Evolutionary conservation across 345 rosid species (phyloP).

Genomic region (Citrus sp.): DNA sequence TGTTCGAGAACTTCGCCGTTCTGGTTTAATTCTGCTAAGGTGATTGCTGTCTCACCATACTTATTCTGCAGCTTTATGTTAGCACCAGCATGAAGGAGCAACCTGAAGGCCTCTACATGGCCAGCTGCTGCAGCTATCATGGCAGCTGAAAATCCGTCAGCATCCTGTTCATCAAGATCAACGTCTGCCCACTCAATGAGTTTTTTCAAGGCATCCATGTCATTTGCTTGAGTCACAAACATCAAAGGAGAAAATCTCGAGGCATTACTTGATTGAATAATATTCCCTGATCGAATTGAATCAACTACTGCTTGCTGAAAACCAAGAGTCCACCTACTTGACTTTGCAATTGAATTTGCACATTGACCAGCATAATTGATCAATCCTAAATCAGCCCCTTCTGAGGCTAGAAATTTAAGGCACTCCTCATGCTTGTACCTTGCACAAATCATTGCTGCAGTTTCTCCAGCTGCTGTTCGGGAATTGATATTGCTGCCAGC

Average conservation of each 20-base stretch:
- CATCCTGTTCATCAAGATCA: slow-evolving; percentile 46
- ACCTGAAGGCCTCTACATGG: slow-evolving; percentile 40
- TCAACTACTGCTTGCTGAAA: slow-evolving; percentile 45
- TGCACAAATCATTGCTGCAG: slow-evolving; percentile 53
- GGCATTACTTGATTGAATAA: slow-evolving; percentile 35
- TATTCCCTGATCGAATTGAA: slow-evolving; percentile 36
- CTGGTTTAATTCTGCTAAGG: slow-evolving; percentile 27
- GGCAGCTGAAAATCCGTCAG: slow-evolving; percentile 39
- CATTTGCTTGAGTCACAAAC: slow-evolving; percentile 32
- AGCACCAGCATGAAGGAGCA: slow-evolving; percentile 53
- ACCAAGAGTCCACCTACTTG: slow-evolving; percentile 37
- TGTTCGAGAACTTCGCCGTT: slow-evolving; percentile 32
- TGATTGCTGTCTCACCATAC: slow-evolving; percentile 38
- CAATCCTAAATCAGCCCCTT: slow-evolving; percentile 54
- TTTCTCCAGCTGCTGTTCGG: slow-evolving; percentile 48
- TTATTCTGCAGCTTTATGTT: slow-evolving; percentile 39
- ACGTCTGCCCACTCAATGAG: slow-evolving; percentile 25
- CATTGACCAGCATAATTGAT: slow-evolving; percentile 35
- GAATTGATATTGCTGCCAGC: slow-evolving; percentile 47
- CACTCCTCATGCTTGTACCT: slow-evolving; percentile 44
- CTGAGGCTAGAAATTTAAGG: slow-evolving; percentile 37
- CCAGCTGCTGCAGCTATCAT: slow-evolving; percentile 49
- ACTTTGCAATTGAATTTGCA: slow-evolving; percentile 36
- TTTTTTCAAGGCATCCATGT: slow-evolving; percentile 32
- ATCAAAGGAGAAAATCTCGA: slow-evolving; percentile 38